Evolutionary conservation across 768 basidiomycete genomes (phyloP), one percentile per base, ranked within the genome.

Genomic region (Tylopilus balloui): DNA sequence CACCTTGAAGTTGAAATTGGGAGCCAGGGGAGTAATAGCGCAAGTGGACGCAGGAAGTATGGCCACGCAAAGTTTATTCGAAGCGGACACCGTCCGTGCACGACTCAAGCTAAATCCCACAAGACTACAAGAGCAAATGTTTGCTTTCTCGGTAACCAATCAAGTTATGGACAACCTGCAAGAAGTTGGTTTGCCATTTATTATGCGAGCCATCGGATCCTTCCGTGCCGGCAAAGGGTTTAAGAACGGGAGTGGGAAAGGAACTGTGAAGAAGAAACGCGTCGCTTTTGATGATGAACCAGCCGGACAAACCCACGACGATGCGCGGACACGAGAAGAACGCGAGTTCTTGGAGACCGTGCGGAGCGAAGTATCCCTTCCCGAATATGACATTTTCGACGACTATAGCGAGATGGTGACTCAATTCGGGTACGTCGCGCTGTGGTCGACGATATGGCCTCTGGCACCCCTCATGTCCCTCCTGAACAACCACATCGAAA

Each of bases 401-500:
- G 95, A 97, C 69, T 99, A 95, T 68, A 83, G 82, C 60, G 96
- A 99, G 71, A 97, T 99, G 94, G 89, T 89, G 14, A 86, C 88
- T 9, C 92, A 94, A 61, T 96, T 95, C 65, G 94, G 95, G 0
- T 93, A 95, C 63, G 83, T 97, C 25, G 83, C 82, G 8, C 73
- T 97, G 19, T 98, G 93, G 92, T 88, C 84, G 39, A 84, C 90
- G 25, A 90, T 94, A 50, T 98, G 93, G 92, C 92, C 94, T 3
- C 73, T 98, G 15, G 87, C 92, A 3, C 84, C 92, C 74, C 79
- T 84, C 9, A 90, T 92, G 79, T 86, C 92, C 1, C 75, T 95
- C 19, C 58, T 96, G 41, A 99, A 98, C 74, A 97, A 99, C 67
- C 78, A 89, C 66, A 69, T 98, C 52, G 95, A 99, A 71, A 71